Conservation (phyloP, 2,329 filamentous ascomycete genomes). For the Ascochyta clinopodiicola region DNA sequence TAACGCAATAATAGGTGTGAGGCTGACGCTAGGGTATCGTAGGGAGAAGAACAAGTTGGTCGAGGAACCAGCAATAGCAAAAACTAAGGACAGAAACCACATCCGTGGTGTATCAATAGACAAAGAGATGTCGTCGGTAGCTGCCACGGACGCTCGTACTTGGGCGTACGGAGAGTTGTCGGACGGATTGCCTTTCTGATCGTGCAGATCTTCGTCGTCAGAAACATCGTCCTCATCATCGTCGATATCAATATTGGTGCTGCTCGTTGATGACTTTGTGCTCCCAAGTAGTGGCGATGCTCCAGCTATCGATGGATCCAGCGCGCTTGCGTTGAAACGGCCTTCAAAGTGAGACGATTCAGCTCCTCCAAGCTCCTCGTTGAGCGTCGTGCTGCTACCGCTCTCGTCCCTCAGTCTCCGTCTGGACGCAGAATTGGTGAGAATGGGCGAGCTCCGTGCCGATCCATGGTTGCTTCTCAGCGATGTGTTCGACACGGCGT, state of each 20-base stretch:
- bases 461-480: slow-evolving; percentile 24
- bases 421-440: slow-evolving; percentile 29
- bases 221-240: slow-evolving; percentile 41
- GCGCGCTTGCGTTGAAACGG: slow-evolving; percentile 41
- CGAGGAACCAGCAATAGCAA: slow-evolving; percentile 80
- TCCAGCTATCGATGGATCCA: slow-evolving; percentile 31
- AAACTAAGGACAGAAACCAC: slow-evolving; percentile 82
- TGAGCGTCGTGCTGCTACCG: slow-evolving; percentile 32
- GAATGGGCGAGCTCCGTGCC: slow-evolving; percentile 27
- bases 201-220: slow-evolving; percentile 45
- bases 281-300: slow-evolving; percentile 32
- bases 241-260: slow-evolving; percentile 35
- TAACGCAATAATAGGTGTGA: slow-evolving; percentile 86
- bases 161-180: slow-evolving; percentile 80
- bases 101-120: slow-evolving; percentile 88
- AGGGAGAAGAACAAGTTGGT: slow-evolving; percentile 89
- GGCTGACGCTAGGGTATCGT: slow-evolving; percentile 87
- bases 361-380: slow-evolving; percentile 34
- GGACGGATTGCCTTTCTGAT: slow-evolving; percentile 56
- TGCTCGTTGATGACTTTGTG: slow-evolving; percentile 39
- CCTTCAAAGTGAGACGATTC: slow-evolving; percentile 41
- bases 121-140: slow-evolving; percentile 75
- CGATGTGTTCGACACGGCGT: slow-evolving; percentile 23
- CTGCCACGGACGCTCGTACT: slow-evolving; percentile 79
- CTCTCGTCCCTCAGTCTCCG: slow-evolving; percentile 35